Percentiles rank a stretch among this genome's conserved stretches.
Conservation (phyloP, 192 early-diverging fungal genomes). For the Rhizoclosmatium globosum region DNA sequence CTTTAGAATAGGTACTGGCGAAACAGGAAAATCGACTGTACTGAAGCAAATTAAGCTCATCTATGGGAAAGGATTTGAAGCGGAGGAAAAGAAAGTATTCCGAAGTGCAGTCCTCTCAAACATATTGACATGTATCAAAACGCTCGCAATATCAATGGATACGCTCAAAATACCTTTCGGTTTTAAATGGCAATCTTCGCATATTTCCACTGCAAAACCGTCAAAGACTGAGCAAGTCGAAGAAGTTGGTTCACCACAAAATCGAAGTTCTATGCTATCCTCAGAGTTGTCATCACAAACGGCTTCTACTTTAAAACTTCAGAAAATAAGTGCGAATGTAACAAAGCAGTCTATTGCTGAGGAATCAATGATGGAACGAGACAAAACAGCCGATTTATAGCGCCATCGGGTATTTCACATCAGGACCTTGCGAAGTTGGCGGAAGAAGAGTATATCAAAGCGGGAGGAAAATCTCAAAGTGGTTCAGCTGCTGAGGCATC, state of each 20-base stretch:
- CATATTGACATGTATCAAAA: constrained; percentile 41
- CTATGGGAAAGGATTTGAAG: constrained; percentile 46
- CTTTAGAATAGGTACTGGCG: constrained; percentile 42
- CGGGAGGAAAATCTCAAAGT: constrained; percentile 17
- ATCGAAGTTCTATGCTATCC: neutral
- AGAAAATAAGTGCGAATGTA: neutral
- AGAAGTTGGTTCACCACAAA: neutral
- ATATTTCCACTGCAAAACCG: neutral
- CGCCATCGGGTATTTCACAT: neutral
- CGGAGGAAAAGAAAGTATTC: constrained; percentile 42
- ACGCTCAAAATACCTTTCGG: constrained; percentile 40
- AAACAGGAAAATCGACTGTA: constrained; percentile 58
- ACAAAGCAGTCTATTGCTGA: neutral
- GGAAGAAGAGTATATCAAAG: constrained; percentile 21
- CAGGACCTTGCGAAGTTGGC: constrained; percentile 3
- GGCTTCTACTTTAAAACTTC: neutral
- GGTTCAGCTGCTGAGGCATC: constrained; percentile 3
- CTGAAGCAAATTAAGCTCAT: constrained; percentile 58
- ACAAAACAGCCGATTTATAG: neutral
- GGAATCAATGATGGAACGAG: neutral
- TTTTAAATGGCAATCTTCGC: neutral
- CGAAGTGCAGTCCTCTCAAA: constrained; percentile 46
- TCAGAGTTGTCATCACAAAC: neutral
- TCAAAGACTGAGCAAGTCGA: neutral
- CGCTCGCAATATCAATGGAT: constrained; percentile 47